Evolutionary conservation across 2,329 filamentous ascomycete species (phyloP), one percentile per base, ranked within the genome.

Genomic region (Massarina eburnea): DNA sequence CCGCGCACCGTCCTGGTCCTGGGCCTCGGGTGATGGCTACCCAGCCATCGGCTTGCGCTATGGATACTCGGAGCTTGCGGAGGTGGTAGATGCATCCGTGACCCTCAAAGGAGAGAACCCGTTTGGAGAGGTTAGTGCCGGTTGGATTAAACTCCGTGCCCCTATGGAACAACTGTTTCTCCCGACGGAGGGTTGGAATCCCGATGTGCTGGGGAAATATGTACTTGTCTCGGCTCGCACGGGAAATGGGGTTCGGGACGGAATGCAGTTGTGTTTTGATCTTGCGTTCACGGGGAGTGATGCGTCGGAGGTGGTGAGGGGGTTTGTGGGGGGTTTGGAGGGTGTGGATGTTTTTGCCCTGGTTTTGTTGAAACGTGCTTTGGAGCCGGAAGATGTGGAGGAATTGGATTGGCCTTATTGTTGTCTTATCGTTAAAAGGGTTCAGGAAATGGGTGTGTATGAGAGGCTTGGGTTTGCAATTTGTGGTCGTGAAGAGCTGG

Each of bases 1-100:
- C 35, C 47, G 47, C n/a, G 47, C 47, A n/a, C 47, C 43, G 9
- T 49, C 45, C 6, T 49, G 48, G 48, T 51, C 48, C 10, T 48
- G 48, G 48, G 45, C 48, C 3, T 51, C 48, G 8, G 40, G 41
- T 24, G 38, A 51, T 27, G 44, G 44, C 1, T 41, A 38, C 20
- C 43, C 43, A 26, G 43, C 40, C 35, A 18, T 36, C 3, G 39
- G 39, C 12, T 35, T 39, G 10, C 14, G 9, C 22, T 8, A 12
- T 8, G 36, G 40, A 3, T 46, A 33, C 21, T 29, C 26, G 3
- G 45, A 48, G 12, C 32, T 44, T 5, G 45, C 45, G 4, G 37
- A 41, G 19, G 44, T 48, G 6, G 6, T 48, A 3, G 45, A 48
- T 20, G 36, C 41, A 15, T 37, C 41, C 14, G 45, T 48, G 7